Evolutionary conservation across 1,284 basidiomycete genomes (phyloP), one percentile per base, ranked within the genome.

Genomic region (Schizopora paradoxa): DNA sequence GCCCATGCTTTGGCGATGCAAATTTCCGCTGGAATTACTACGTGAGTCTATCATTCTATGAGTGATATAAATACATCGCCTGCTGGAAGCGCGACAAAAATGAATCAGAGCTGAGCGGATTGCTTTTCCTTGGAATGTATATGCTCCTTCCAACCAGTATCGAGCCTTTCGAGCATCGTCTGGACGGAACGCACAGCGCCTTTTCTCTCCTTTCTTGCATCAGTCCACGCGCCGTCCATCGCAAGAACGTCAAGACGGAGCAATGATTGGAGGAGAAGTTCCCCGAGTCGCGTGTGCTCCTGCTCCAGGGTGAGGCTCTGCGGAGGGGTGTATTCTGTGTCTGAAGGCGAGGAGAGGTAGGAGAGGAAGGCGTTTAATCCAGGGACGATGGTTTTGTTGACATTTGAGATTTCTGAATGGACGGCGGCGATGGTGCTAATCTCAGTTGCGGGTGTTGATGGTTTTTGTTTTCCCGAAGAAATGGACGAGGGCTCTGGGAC

Each of bases 201-300:
- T 64, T 90, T 91, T 48, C 88, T 69, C 58, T 84, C 76, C 50
- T 67, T 66, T 51, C 89, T 69, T 14, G 87, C 88, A 4, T 77
- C 69, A 14, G 76, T 72, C 83, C 86, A 91, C 42, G 77, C 73
- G 26, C 76, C 72, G 41, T 86, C 79, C 21, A 82, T 68, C 25
- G 66, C 65, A 56, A 91, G 71, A 41, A 81, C 81, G 57, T 92
- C 89, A 22, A 92, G 67, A 32, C 85, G 75, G 6, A 92, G 71
- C 19, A 92, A 68, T 11, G 77, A 72, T 61, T 91, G 89, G 21
- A 91, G 69, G 21, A 92, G 70, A 43, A 86, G 63, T 62, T 89
- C 86, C 16, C 75, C 79, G 36, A 89, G 63, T 7, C 82, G 73
- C 8, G 66, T 60, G 53, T 85, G 82, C 51, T 85, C 80, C 41